Evolutionary conservation across 163 green algal genomes (phyloP).

Genomic region (Scenedesmus sp.): DNA sequence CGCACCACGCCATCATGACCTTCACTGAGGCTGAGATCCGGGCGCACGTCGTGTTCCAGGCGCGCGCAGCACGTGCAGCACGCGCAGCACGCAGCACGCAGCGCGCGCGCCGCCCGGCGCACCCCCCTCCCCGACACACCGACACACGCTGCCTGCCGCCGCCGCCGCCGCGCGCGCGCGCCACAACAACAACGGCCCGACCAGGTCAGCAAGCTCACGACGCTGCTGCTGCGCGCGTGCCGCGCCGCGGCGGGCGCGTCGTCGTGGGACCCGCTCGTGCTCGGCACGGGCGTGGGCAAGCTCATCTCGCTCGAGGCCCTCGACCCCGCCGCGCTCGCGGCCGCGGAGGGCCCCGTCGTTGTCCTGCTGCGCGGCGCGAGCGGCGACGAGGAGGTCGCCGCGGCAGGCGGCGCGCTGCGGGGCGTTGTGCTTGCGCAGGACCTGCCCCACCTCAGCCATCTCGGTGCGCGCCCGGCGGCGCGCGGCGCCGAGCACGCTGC

Average conservation of each 20-base stretch:
- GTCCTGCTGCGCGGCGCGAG: constrained; percentile 77
- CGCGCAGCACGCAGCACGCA: too few relatives aligned
- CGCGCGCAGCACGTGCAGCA: too few relatives aligned
- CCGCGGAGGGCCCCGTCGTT: constrained; percentile 53
- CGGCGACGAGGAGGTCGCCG: constrained; percentile 91
- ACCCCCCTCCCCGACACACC: too few relatives aligned
- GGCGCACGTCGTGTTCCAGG: constrained; percentile 93
- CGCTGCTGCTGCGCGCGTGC: constrained; percentile 63
- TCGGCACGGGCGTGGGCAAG: constrained; percentile 62
- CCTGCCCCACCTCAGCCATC: constrained; percentile 91
- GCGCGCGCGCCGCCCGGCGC: too few relatives aligned
- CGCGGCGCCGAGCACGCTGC: neutral
- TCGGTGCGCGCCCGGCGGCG: constrained; percentile 69
- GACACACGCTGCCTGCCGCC: constrained; percentile 46
- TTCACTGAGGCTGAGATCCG: constrained; percentile 91
- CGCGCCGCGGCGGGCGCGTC: constrained; percentile 52
- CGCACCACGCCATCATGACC: constrained; percentile 52
- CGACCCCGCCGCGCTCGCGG: constrained; percentile 47
- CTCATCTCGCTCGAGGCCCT: constrained; percentile 65
- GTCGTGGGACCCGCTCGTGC: constrained; percentile 90
- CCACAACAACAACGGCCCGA: too few relatives aligned
- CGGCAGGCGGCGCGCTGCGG: constrained; percentile 64
- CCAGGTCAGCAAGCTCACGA: constrained; percentile 65
- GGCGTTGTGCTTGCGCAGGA: constrained; percentile 87
- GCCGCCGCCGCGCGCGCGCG: constrained; percentile 28